Conservation (phyloP, 441 rosid genomes). For the Raphanus hybrid region DNA sequence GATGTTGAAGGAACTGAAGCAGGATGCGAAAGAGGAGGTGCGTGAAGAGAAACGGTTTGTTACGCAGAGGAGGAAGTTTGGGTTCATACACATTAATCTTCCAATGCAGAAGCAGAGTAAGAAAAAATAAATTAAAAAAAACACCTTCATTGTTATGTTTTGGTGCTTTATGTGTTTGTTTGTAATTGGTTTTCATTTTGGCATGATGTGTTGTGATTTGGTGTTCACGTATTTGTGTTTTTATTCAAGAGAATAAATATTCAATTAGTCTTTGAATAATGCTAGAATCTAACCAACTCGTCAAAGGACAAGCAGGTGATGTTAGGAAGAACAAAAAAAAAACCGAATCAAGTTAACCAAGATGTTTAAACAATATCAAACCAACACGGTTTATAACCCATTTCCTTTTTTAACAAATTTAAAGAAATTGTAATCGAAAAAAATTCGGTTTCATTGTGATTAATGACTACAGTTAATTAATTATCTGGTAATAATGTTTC, state of each 20-base stretch:
- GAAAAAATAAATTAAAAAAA: constrained; percentile 56
- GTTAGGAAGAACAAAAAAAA: background rate
- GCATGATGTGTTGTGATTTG: constrained; percentile 1
- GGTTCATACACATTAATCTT: constrained; percentile 87
- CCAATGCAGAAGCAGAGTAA: constrained; percentile 76
- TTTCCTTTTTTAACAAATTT: background rate
- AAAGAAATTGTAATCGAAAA: background rate
- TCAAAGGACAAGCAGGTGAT: background rate
- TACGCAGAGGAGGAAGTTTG: constrained; percentile 83
- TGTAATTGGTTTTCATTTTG: constrained; percentile 2
- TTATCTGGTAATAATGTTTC: background rate
- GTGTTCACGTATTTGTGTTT: background rate
- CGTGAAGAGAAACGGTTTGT: constrained; percentile 57
- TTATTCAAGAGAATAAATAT: background rate
- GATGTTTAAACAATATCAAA: background rate
- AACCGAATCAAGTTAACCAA: background rate
- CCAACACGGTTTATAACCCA: background rate
- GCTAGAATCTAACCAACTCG: background rate
- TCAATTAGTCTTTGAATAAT: constrained; percentile 12
- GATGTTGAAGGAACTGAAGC: constrained; percentile 80
- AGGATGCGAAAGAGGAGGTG: constrained; percentile 55
- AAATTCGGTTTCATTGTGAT: no score
- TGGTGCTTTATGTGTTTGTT: background rate
- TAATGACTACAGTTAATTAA: no score
- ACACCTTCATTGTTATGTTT: constrained; percentile 13